phyloP scores from a whole-genome alignment of 345 rosid species.

The Citrus sinensis region DVS_A1.0 CM039169.1:3172501-3173000 shows the following conservation, averaged over 20 bases:
- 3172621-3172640: not conserved
- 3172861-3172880: not conserved
- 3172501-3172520: not conserved
- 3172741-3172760: not conserved
- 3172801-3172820: not conserved
- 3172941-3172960: not conserved
- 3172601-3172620: not conserved
- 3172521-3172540: too few species aligned
- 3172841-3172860: not conserved
- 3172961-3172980: not conserved
- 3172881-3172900: not conserved
- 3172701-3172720: not conserved
- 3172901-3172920: not conserved
- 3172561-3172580: too few species aligned
- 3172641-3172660: not conserved
- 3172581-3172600: too few species aligned
- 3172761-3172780: not conserved
- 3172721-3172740: not conserved
- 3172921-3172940: not conserved
- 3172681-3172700: not conserved
- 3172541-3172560: too few species aligned
- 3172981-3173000: not conserved
- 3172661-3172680: too few species aligned
- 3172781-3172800: not conserved
- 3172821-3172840: not conserved